A percentile compares a stretch with the other conserved stretches of the same genome.
Evolutionary conservation across 441 rosid species (phyloP).

Genomic region (Brassica balearica): DNA sequence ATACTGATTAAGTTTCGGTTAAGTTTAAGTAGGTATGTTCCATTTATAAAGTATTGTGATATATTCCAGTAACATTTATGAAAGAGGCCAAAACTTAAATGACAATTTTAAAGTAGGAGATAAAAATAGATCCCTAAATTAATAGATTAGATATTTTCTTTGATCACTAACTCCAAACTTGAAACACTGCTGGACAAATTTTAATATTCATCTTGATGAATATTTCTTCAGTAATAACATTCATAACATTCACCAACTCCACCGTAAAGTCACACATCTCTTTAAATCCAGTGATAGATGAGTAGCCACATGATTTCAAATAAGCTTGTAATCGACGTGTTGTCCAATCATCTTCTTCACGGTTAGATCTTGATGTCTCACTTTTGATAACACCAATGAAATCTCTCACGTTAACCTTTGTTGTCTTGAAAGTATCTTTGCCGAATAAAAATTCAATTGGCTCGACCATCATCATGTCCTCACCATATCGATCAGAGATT

Average conservation of each 20-base stretch:
- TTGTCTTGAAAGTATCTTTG: background rate
- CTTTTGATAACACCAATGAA: background rate
- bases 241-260: background rate
- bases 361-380: background rate
- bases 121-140: no score
- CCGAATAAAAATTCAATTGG: no score
- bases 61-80: no score
- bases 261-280: background rate
- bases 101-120: no score
- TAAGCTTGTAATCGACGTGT: background rate
- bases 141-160: background rate
- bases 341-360: background rate
- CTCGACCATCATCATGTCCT: background rate
- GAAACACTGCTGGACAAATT: background rate
- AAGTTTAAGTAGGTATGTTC: no score
- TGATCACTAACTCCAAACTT: background rate
- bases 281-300: background rate
- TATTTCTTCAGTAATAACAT: background rate
- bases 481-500: background rate
- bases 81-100: no score
- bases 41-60: no score
- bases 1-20: no score
- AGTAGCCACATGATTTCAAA: background rate
- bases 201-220: background rate
- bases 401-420: background rate